These are phyloP conservation scores for Sugiyamaella chiloensis DNA, from an alignment of 805 yeast genomes.

Conservation along the genomic window DNA sequence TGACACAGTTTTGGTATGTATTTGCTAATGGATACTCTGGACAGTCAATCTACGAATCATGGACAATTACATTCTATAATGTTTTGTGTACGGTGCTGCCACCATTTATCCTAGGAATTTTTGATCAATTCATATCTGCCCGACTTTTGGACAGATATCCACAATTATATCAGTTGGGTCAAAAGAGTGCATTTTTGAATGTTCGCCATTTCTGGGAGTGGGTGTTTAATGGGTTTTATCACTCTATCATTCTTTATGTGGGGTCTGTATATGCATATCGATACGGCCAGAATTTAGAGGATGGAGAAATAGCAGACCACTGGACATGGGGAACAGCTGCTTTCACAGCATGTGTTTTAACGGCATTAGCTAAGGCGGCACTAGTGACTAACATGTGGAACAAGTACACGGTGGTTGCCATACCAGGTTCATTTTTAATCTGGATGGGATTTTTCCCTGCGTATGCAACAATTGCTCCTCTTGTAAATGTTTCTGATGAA, in stretches of 20 bases:
- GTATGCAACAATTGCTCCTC: constrained; percentile 82
- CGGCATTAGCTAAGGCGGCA: constrained; percentile 94
- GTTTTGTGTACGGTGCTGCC: constrained; percentile 93
- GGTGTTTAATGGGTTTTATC: constrained; percentile 94
- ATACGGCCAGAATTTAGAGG: constrained; percentile 56
- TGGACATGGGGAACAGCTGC: constrained; percentile 96
- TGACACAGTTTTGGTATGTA: constrained; percentile 98
- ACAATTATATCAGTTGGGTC: constrained; percentile 87
- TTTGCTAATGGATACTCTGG: constrained; percentile 92
- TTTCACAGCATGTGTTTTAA: constrained; percentile 80
- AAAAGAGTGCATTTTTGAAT: constrained; percentile 81
- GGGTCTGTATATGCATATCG: constrained; percentile 66
- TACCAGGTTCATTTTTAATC: constrained; percentile 85
- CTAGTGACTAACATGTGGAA: constrained; percentile 92
- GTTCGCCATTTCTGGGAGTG: constrained; percentile 95
- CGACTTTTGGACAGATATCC: constrained; percentile 88
- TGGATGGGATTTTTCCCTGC: constrained; percentile 88
- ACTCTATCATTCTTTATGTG: constrained; percentile 78
- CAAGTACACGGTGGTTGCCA: constrained; percentile 83
- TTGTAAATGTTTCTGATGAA: constrained; percentile 75
- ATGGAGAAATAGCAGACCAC: constrained; percentile 75
- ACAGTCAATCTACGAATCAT: constrained; percentile 91
- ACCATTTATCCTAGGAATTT: constrained; percentile 92
- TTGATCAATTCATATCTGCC: constrained; percentile 94
- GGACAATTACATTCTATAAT: constrained; percentile 96